Conservation (phyloP, 129 eudicot genomes). For the Calendula officinalis region DNA sequence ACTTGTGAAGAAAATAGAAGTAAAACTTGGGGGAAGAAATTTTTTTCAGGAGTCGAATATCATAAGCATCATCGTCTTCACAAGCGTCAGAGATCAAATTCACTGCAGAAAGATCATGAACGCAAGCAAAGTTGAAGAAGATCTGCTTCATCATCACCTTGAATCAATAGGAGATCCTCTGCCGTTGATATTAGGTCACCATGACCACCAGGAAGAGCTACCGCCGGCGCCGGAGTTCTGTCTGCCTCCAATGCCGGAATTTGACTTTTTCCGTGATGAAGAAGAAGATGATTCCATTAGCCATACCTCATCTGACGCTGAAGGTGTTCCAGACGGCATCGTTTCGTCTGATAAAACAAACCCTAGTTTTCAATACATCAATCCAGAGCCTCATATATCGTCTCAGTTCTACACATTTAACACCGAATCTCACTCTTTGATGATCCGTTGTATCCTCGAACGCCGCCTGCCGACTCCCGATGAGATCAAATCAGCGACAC, state of each 20-base stretch:
- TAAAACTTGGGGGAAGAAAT: too few relatives aligned
- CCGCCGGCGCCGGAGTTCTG: conserved; percentile 27
- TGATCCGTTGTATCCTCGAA: conserved; percentile 57
- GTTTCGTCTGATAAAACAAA: conserved; percentile 21
- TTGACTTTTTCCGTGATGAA: conserved; percentile 43
- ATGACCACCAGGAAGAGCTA: conserved; percentile 17
- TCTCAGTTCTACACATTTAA: conserved; percentile 84
- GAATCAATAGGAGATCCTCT: conserved; percentile 37
- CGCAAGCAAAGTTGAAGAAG: conserved; percentile 65
- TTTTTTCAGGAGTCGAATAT: too few relatives aligned
- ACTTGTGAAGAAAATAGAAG: too few relatives aligned
- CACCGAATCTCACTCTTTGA: conserved; percentile 60
- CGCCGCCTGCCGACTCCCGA: conserved; percentile 59
- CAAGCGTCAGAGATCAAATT: conserved; percentile 1
- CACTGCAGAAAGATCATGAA: conserved; percentile 38
- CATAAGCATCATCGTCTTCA: neutral
- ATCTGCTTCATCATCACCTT: conserved; percentile 43
- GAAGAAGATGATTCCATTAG: conserved; percentile 53
- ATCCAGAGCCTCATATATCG: conserved; percentile 69
- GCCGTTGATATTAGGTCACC: conserved; percentile 31
- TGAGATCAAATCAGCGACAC: conserved; percentile 62
- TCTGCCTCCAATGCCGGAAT: conserved; percentile 41
- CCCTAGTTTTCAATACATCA: conserved; percentile 36
- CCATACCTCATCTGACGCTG: conserved; percentile 61
- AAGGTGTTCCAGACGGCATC: conserved; percentile 12